Base-by-base conservation (phyloP, 208 protist species). In the Crithidia fasciculata region DNA sequence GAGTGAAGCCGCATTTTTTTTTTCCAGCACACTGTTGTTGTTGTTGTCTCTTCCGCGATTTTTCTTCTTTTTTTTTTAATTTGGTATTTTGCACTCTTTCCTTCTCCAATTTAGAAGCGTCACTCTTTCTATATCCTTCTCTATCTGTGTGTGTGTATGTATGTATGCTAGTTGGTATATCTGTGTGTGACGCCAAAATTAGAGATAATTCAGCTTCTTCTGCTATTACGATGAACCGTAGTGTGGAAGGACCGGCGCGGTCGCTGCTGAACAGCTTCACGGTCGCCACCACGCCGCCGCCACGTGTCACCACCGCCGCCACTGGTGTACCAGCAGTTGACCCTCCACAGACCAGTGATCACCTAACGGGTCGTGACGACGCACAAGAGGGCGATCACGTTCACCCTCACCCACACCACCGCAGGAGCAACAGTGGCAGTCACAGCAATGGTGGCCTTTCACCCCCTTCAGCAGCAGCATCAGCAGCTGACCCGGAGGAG, bases 201-300 rank as follows among this genome's bases (percentile, higher is more conserved):
- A 28, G 28, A 28, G 28, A 28, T 28, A 2, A 28, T 2, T 28
- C 28, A 28, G 28, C 28, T 0, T 28, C 28, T 28, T 28, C 28
- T 28, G 28, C 28, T 28, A 28, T 43, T 9, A 12, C 13, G 15
- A 74, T 80, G 67, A 15, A 47, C 8, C 71, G 45, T n/a, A 74
- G 61, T n/a, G 12, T 43, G 39, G 56, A 66, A 36, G 61, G 63
- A 53, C 69, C 69, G 43, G 67, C 62, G 28, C 53, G 74, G 68
- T 66, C 64, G 16, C 53, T 80, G 37, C 74, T 80, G 55, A 57
- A 53, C 8, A 74, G 68, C 37, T 74, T 80, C 49, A 66, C 74
- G 45, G 67, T 74, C 5, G 74, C 74, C 53, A 69, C 74, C 62
- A 68, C 73, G 41, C 19, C 66, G 16, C 57, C 60, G 7, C 64